Percentiles rank a stretch among this genome's conserved stretches.
phyloP scores from a whole-genome alignment of 1,284 basidiomycete genomes.

The Malassezia globosa region DNA sequence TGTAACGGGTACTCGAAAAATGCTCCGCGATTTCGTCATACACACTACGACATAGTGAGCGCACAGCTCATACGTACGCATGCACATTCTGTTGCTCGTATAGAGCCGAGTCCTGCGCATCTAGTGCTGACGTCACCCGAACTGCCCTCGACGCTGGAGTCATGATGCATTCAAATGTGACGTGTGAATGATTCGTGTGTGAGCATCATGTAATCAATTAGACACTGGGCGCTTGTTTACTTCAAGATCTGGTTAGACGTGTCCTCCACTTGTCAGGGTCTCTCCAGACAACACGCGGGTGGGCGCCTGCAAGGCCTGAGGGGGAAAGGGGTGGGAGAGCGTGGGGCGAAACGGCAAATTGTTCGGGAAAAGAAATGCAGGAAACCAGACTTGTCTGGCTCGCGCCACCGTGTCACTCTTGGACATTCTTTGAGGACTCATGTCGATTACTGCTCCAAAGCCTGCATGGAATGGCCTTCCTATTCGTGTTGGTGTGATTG shows the following conservation, averaged over 20 bases:
- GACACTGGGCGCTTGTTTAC: too few species aligned
- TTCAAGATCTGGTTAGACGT: too few species aligned
- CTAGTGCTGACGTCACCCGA: not conserved
- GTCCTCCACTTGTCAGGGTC: too few species aligned
- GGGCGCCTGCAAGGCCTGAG: too few species aligned
- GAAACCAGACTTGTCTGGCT: too few species aligned
- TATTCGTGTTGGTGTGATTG: conserved; percentile 39
- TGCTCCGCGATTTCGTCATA: conserved; percentile 85
- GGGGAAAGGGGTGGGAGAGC: too few species aligned
- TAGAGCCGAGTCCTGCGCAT: conserved; percentile 19
- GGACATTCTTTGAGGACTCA: not conserved
- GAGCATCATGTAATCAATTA: too few species aligned
- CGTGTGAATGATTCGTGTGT: not conserved
- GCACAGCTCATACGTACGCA: conserved; percentile 28
- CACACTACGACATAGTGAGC: conserved; percentile 48
- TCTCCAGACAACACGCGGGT: not conserved
- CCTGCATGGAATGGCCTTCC: conserved; percentile 25
- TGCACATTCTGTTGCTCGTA: conserved; percentile 44
- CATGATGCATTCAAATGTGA: conserved; percentile 1
- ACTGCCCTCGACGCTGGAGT: conserved; percentile 15
- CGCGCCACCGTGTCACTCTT: not conserved
- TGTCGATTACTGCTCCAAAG: conserved; percentile 9
- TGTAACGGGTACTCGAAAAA: conserved; percentile 86
- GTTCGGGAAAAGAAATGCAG: too few species aligned
- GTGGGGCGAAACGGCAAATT: too few species aligned